Evolutionary conservation across 305 asterid genomes (phyloP).

Genomic region (Solanum hybrid): DNA sequence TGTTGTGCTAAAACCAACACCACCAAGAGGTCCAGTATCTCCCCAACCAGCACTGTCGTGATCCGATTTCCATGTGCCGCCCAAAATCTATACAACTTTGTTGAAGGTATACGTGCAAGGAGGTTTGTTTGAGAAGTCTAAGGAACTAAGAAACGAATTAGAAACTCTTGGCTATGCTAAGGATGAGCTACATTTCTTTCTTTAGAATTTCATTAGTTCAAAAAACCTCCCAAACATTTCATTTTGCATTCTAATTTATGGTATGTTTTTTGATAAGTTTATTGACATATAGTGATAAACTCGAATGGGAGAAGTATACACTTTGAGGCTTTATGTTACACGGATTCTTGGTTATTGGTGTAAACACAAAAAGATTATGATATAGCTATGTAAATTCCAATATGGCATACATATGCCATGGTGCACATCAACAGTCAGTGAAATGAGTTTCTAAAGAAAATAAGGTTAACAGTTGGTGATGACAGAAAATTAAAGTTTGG

Average conservation of each 20-base stretch:
- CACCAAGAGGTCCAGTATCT: background rate
- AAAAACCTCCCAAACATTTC: background rate
- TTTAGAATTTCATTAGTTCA: background rate
- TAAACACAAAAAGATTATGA: background rate
- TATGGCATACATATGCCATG: background rate
- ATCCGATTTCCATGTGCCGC: background rate
- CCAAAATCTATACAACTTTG: slow-evolving; percentile 47
- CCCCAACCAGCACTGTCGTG: background rate
- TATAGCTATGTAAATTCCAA: background rate
- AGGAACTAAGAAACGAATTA: slow-evolving; percentile 60
- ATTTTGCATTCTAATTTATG: background rate
- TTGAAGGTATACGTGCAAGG: slow-evolving; percentile 75
- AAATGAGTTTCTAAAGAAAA: background rate
- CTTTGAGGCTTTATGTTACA: background rate
- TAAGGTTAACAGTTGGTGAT: background rate
- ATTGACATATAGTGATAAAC: background rate
- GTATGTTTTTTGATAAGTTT: background rate
- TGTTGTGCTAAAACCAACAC: background rate
- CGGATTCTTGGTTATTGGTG: background rate
- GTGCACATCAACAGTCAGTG: background rate
- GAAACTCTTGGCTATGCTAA: slow-evolving; percentile 68
- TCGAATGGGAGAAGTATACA: background rate
- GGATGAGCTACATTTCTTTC: slow-evolving; percentile 55
- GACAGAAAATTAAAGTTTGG: background rate
- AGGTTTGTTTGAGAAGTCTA: slow-evolving; percentile 75